Evolutionary conservation across 208 protist species (phyloP).

Genomic region (Endotrypanum monterogeii): DNA sequence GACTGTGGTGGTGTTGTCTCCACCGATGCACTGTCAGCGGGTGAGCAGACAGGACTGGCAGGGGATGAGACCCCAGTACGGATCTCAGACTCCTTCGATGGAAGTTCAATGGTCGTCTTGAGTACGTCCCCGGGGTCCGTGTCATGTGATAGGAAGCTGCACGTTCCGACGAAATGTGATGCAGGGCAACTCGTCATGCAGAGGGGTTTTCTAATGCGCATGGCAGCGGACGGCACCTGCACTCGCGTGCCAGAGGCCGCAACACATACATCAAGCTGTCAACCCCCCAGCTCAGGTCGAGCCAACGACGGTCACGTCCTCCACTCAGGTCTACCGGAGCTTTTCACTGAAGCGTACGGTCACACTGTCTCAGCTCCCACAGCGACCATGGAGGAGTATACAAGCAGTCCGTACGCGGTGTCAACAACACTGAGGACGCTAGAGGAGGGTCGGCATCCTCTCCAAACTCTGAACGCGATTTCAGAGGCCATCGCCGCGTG

Average conservation of each 20-base stretch:
- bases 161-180: neutral
- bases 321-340: neutral
- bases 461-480: constrained; percentile 47
- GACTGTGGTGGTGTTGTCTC: neutral
- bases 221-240: constrained; percentile 29
- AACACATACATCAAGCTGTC: neutral
- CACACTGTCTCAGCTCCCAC: neutral
- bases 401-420: constrained; percentile 6
- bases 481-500: constrained; percentile 32
- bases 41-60: neutral
- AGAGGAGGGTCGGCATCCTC: constrained; percentile 30
- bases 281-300: neutral
- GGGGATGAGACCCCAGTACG: neutral
- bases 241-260: constrained; percentile 15
- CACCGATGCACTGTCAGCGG: neutral
- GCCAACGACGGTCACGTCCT: neutral
- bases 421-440: constrained; percentile 25
- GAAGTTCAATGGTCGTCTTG: constrained; percentile 17
- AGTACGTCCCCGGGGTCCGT: constrained; percentile 25
- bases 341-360: neutral
- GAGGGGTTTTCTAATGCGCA: constrained; percentile 44
- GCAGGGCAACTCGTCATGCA: constrained; percentile 54
- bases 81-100: constrained; percentile 11
- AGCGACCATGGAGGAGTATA: neutral
- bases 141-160: constrained; percentile 1